Conservation (phyloP, 2,329 filamentous ascomycete species). For the Ophiocordyceps camponoti-rufipedis region DNA sequence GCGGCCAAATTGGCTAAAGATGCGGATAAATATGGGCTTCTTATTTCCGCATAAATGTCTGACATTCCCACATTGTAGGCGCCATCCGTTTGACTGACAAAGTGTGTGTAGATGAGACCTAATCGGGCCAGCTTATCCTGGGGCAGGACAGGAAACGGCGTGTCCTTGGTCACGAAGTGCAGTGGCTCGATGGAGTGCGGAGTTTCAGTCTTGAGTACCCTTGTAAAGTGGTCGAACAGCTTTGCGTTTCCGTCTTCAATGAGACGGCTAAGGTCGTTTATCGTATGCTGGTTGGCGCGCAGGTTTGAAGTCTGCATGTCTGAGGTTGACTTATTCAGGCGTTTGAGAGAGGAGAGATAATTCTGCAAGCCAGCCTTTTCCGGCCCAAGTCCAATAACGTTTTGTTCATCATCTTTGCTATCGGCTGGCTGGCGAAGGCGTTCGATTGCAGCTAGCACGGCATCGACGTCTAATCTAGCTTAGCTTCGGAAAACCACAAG, state of each 20-base stretch:
- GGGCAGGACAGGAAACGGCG: slow-evolving; percentile 63
- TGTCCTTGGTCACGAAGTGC: slow-evolving; percentile 81
- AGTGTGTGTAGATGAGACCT: slow-evolving; percentile 59
- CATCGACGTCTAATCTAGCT: slow-evolving; percentile 52
- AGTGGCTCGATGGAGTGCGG: slow-evolving; percentile 71
- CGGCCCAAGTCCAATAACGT: slow-evolving; percentile 75
- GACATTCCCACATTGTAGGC: slow-evolving; percentile 51
- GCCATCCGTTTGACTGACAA: slow-evolving; percentile 38
- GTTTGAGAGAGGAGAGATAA: slow-evolving; percentile 79
- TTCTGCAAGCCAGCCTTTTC: slow-evolving; percentile 64
- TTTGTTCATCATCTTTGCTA: slow-evolving; percentile 79
- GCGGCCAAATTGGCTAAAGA: slow-evolving; percentile 75
- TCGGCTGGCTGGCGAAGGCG: slow-evolving; percentile 79
- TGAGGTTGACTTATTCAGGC: slow-evolving; percentile 64
- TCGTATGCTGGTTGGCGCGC: slow-evolving; percentile 77
- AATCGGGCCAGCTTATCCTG: slow-evolving; percentile 61
- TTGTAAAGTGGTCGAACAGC: slow-evolving; percentile 69
- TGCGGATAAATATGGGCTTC: slow-evolving; percentile 69
- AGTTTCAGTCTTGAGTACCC: slow-evolving; percentile 56
- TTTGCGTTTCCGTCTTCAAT: slow-evolving; percentile 65
- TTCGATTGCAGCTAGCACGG: slow-evolving; percentile 72
- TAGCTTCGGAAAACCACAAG: slow-evolving; percentile 2
- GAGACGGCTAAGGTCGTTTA: slow-evolving; percentile 59
- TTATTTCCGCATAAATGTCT: slow-evolving; percentile 68
- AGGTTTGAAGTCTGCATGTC: slow-evolving; percentile 85